phyloP scores from a whole-genome alignment of 2,329 filamentous ascomycete species.

The Xylariaceae sp. region DNA sequence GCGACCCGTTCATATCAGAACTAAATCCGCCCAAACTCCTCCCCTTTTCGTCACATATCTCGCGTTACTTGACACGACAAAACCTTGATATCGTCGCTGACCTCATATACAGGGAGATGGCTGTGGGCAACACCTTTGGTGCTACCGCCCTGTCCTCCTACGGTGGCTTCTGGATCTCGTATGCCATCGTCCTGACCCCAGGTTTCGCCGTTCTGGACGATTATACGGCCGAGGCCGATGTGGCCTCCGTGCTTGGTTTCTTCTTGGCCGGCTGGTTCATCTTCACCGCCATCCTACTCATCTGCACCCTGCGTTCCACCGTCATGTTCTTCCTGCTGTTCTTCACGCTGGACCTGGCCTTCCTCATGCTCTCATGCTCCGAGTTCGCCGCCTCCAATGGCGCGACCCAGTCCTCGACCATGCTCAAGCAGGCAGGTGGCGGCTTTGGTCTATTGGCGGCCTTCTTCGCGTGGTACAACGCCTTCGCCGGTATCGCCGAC shows the following conservation, averaged over 20 bases:
- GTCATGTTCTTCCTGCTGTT: conserved; percentile 76
- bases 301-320: conserved; percentile 73
- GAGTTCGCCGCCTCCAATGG: conserved; percentile 55
- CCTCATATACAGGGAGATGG: conserved; percentile 64
- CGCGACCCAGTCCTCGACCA: conserved; percentile 37
- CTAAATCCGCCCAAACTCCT: not conserved
- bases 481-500: conserved; percentile 76
- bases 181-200: conserved; percentile 68
- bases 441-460: conserved; percentile 76
- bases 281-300: conserved; percentile 70
- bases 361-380: conserved; percentile 65
- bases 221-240: conserved; percentile 41
- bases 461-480: conserved; percentile 85
- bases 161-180: conserved; percentile 78
- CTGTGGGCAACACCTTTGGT: conserved; percentile 82
- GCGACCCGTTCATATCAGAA: no score
- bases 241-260: conserved; percentile 63
- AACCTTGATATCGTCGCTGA: not conserved
- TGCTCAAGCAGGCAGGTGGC: conserved; percentile 66
- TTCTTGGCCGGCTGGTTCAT: conserved; percentile 81
- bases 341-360: conserved; percentile 71
- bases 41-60: not conserved
- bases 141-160: conserved; percentile 78
- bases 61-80: not conserved
- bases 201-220: conserved; percentile 54